Base-by-base conservation (phyloP, 1,139 yeast species). In the Magnusiomyces starmeri region DNA sequence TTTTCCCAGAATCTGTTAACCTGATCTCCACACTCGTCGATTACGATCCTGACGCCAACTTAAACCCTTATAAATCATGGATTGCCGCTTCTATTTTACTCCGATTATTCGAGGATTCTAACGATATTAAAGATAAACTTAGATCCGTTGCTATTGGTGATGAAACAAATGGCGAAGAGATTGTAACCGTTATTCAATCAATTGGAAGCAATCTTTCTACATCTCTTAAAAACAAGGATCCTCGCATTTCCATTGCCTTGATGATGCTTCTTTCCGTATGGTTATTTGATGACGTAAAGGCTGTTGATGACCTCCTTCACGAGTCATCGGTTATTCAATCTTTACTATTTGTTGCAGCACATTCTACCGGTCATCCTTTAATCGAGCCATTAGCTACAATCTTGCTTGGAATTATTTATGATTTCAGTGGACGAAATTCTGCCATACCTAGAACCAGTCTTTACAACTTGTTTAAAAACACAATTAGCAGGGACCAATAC, bases 31-130 rank as follows among this genome's bases (percentile, higher is more conserved):
- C 85, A 0, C 68, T 92, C 7, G 76, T 88, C 63, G 94, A 85
- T 58, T 88, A 85, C 61, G 94, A 89, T 60, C 78, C 87, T 1
- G 89, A 85, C 20, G 70, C 78, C 46, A 79, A 82, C 54, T 69
- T 89, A 43, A 90, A 94, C 59, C 97, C 98, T 0, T 92, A 88
- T 65, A 81, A 83, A 61, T 71, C 82, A 1, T 94, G 96, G 95
- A 90, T 92, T 70, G 82, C 97, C 0, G 74, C 87, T 1, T 76
- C 81, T 2, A 73, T 87, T 3, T 64, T 92, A 41, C 72, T 85
- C 52, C 79, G 78, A 54, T 64, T 89, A 3, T 78, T 89, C 57
- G 79, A 79, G 52, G 86, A 80, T 25, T 63, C 70, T 9, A 65
- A 64, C 8, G 81, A 75, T 27, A 75, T 78, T 29, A 75, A 78